Base-by-base conservation (phyloP, 2,329 filamentous ascomycete species). In the Fusarium staphyleae region DNA sequence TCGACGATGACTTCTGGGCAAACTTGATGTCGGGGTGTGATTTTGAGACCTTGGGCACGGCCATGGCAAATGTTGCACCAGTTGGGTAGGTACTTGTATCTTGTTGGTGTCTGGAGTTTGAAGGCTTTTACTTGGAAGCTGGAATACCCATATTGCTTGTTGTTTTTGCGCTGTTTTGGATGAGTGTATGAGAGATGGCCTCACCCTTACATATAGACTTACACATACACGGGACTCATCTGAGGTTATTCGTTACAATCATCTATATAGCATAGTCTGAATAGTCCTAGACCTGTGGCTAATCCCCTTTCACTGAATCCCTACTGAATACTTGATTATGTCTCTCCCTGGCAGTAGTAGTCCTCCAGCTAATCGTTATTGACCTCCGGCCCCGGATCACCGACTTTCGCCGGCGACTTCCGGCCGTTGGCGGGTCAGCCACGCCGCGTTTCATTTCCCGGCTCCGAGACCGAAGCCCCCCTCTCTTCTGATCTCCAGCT, bases 1-100 rank as follows among this genome's bases (percentile, higher is more conserved):
- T 69, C 48, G 69, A 69, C n/a, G 62, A 69, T 49, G 59, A 59
- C 3, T 68, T 68, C 29, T 71, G 69, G 69, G 52, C 64, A 12
- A 61, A 68, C 41, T 55, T 69, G 41, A 60, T 71, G 61, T 36
- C 60, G 16, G 54, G 62, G 1, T 61, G 52, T 41, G 61, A 64
- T 33, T 24, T 44, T 5, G 65, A 67, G 16, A 19, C 34, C 3
- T 11, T 60, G 4, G 56, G 52, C 1, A 48, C 28, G 42, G 48
- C 57, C 3, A 28, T 58, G 16, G 30, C 16, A 10, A n/a, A 15
- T n/a, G 18, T 35, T 41, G 9, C 41, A 3, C 14, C 32, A 2
- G 36, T 30, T 5, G n/a, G 48, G 8, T 22, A 46, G 10, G 5
- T 4, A 12, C n/a, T n/a, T 22, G 18, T n/a, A 5, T 5, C 33